These are phyloP conservation scores for Hanseniaspora singularis DNA, from an alignment of 805 yeast genomes.

Conservation along the genomic window DNA sequence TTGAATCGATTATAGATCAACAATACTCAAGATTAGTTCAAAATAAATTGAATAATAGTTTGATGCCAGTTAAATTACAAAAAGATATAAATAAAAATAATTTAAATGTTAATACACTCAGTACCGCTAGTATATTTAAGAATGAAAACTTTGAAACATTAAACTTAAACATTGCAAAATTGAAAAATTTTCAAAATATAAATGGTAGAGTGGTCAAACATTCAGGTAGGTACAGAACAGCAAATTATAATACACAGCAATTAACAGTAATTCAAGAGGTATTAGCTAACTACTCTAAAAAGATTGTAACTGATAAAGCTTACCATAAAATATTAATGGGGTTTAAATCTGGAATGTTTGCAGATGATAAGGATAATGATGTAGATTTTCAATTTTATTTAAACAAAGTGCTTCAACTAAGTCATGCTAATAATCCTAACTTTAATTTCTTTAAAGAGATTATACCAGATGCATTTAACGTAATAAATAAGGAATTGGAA, in stretches of 20 bases:
- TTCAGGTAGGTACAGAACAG: constrained; percentile 11
- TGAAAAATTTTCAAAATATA: constrained; percentile 9
- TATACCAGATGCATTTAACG: neutral
- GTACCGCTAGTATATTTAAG: neutral
- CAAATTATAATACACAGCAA: constrained; percentile 11
- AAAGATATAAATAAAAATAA: neutral
- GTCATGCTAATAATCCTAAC: constrained; percentile 24
- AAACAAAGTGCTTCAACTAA: constrained; percentile 3
- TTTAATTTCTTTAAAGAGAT: constrained; percentile 5
- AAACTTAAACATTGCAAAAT: constrained; percentile 3
- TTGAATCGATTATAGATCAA: neutral
- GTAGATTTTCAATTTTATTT: constrained; percentile 9
- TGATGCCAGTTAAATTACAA: constrained; percentile 4
- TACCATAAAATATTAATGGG: constrained; percentile 12
- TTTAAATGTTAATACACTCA: constrained; percentile 1
- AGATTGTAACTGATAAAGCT: constrained; percentile 5
- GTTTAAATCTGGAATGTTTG: neutral
- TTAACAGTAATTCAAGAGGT: constrained; percentile 9
- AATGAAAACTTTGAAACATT: constrained; percentile 10
- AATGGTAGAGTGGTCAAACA: constrained; percentile 8
- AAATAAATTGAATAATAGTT: constrained; percentile 3
- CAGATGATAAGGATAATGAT: constrained; percentile 6
- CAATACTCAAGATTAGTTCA: constrained; percentile 10
- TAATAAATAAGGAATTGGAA: neutral
- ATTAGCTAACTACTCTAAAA: constrained; percentile 4